phyloP scores from a whole-genome alignment of 306 rosid species.

The Geum urbanum region DNA sequence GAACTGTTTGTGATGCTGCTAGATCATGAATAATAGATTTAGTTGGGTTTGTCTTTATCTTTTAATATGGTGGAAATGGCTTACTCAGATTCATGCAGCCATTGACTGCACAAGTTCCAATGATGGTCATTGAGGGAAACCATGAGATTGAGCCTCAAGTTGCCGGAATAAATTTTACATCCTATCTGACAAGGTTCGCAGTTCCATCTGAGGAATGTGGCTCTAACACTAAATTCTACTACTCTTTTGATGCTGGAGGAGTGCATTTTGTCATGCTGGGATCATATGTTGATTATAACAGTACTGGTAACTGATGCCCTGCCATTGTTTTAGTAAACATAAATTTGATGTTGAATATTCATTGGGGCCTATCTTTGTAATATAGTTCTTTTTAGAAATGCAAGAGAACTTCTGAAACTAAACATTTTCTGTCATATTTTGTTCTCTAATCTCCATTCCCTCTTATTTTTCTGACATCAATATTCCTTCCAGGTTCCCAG shows the following conservation, averaged over 20 bases:
- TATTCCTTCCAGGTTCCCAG: constrained; percentile 62
- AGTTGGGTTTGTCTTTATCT: not conserved
- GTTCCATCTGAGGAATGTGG: constrained; percentile 72
- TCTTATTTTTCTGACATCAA: not conserved
- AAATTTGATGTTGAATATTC: not conserved
- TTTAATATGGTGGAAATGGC: constrained; percentile 7
- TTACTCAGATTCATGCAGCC: constrained; percentile 78
- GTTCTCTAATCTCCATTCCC: not conserved
- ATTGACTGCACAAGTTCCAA: constrained; percentile 61
- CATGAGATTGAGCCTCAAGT: constrained; percentile 97
- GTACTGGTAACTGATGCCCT: constrained; percentile 17
- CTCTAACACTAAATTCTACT: constrained; percentile 73
- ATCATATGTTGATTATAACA: constrained; percentile 80
- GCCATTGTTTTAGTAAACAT: not conserved
- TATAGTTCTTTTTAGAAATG: not conserved
- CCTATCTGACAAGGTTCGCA: constrained; percentile 52
- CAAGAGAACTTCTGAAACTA: not conserved
- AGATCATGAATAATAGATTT: not conserved
- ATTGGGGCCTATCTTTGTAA: not conserved
- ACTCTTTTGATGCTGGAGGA: constrained; percentile 82
- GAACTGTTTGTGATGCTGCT: not conserved
- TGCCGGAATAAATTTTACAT: constrained; percentile 55
- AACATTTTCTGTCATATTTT: not conserved
- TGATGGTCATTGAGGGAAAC: constrained; percentile 88
- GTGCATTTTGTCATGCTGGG: constrained; percentile 86